Conservation (phyloP, 345 rosid genomes). For the Gossypium bickii region DNA sequence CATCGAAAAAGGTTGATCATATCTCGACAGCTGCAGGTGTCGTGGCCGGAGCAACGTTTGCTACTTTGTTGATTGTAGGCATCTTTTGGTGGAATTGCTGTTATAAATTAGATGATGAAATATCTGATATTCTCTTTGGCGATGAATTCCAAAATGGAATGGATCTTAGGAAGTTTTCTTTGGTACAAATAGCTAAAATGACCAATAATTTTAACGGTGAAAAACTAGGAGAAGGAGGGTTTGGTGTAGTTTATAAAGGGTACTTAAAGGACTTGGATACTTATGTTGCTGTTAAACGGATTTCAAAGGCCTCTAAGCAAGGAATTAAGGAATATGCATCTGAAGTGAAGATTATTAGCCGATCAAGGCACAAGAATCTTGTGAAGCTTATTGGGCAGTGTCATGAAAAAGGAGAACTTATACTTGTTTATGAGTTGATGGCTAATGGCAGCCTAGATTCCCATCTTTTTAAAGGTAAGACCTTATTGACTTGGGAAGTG, state of each 20-base stretch:
- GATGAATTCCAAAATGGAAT: neutral
- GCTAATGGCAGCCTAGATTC: neutral
- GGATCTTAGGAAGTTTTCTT: neutral
- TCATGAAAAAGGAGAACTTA: neutral
- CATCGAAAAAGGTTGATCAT: too few relatives aligned
- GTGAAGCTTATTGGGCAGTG: neutral
- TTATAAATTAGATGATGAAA: neutral
- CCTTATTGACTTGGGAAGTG: neutral
- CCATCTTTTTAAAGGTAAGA: neutral
- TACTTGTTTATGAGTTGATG: neutral
- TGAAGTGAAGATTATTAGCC: neutral
- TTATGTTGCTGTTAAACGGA: neutral
- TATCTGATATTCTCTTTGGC: neutral
- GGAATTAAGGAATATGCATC: neutral
- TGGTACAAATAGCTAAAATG: neutral
- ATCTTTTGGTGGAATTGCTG: slow-evolving; percentile 35
- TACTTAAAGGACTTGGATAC: neutral
- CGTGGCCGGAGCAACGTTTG: slow-evolving; percentile 16
- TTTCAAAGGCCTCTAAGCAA: neutral
- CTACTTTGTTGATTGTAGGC: slow-evolving; percentile 17
- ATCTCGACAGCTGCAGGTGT: slow-evolving; percentile 1
- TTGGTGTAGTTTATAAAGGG: neutral
- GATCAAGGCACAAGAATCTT: neutral
- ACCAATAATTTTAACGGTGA: neutral
- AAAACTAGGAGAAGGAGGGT: neutral